phyloP scores from a whole-genome alignment of 148 eudicot genomes.

The Persicaria tinctoria region DNA sequence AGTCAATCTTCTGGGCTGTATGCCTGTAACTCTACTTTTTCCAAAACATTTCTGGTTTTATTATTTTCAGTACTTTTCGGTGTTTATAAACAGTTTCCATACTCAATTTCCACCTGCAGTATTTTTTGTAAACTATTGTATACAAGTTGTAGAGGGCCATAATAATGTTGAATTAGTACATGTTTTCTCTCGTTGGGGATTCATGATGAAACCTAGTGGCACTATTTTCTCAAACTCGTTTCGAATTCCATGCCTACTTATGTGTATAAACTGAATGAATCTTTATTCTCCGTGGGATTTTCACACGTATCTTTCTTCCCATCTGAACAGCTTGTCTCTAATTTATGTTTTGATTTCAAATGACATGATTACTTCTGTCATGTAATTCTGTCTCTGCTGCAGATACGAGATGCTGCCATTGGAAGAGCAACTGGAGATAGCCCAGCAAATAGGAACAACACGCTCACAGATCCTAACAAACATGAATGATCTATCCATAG shows the following conservation, averaged over 20 bases:
- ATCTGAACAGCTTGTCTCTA: neutral
- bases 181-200: neutral
- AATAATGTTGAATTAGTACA: neutral
- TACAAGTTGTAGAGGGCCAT: neutral
- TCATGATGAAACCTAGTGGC: neutral
- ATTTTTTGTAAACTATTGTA: too few species aligned
- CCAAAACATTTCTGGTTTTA: too few species aligned
- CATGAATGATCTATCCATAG: constrained; percentile 72
- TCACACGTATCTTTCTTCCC: neutral
- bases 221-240: neutral
- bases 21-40: too few species aligned
- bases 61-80: constrained; percentile 29
- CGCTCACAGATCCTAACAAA: constrained; percentile 70
- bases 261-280: neutral
- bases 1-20: too few species aligned
- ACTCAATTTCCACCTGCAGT: too few species aligned
- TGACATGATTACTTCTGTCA: neutral
- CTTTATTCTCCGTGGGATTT: neutral
- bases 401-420: constrained; percentile 85
- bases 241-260: neutral
- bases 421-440: constrained; percentile 88
- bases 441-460: constrained; percentile 90
- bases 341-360: neutral
- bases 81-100: too few species aligned
- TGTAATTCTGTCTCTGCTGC: constrained; percentile 15